These are phyloP conservation scores for Neonectria coccinea DNA, from an alignment of 2,329 filamentous ascomycete genomes.

Conservation along the genomic window DNA sequence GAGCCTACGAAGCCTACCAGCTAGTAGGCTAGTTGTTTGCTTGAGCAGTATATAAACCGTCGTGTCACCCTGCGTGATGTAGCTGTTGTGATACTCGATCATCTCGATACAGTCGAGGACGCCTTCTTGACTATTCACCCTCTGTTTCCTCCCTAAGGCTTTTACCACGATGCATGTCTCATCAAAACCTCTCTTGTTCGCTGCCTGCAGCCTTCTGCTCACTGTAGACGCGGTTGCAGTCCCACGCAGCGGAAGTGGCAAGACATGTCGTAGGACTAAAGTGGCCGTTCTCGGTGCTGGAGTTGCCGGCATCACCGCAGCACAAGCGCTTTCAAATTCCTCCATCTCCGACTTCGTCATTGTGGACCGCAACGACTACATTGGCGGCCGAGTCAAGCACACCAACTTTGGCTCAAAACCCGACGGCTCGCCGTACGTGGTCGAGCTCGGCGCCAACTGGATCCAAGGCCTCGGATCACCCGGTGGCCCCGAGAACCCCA, in stretches of 20 bases:
- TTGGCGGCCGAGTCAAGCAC: slow-evolving; percentile 71
- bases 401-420: slow-evolving; percentile 64
- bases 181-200: not conserved
- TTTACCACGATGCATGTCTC: not conserved
- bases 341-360: slow-evolving; percentile 74
- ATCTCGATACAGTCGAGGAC: not conserved
- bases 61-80: not conserved
- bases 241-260: slow-evolving; percentile 1
- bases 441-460: slow-evolving; percentile 79
- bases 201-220: not conserved
- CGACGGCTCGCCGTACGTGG: slow-evolving; percentile 64
- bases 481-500: slow-evolving; percentile 64
- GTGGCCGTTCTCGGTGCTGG: slow-evolving; percentile 64
- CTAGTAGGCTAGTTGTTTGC: not conserved
- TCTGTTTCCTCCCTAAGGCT: not conserved
- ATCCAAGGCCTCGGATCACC: slow-evolving; percentile 44
- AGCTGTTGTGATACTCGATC: not conserved
- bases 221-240: not conserved
- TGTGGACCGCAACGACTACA: slow-evolving; percentile 70
- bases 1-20: not conserved
- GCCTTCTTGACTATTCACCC: not conserved
- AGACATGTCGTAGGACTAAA: slow-evolving; percentile 46
- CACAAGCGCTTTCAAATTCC: slow-evolving; percentile 70
- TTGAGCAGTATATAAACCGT: not conserved
- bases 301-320: slow-evolving; percentile 72